phyloP scores from a whole-genome alignment of 2,329 filamentous ascomycete species.

The Metarhizium sp. region DNA sequence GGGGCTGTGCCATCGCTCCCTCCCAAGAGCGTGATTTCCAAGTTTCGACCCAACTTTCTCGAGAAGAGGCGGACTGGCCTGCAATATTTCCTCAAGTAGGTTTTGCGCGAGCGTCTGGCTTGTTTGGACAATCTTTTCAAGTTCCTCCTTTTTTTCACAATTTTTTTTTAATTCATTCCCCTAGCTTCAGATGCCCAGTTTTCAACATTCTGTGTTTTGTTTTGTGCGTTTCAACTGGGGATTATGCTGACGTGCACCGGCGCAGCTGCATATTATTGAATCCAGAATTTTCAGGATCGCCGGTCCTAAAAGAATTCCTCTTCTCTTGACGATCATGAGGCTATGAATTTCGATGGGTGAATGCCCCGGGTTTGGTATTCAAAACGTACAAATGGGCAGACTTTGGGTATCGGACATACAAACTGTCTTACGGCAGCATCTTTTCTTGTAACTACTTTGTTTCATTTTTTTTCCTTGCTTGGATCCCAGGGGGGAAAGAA shows the following conservation, averaged over 20 bases:
- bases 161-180: neutral
- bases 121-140: neutral
- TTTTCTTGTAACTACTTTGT: neutral
- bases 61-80: slow-evolving; percentile 75
- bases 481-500: neutral
- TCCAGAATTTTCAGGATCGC: slow-evolving; percentile 87
- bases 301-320: slow-evolving; percentile 82
- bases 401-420: neutral
- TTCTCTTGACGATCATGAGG: slow-evolving; percentile 43
- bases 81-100: slow-evolving; percentile 88
- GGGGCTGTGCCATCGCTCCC: slow-evolving; percentile 84
- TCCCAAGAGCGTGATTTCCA: slow-evolving; percentile 83
- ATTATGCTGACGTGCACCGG: neutral
- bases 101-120: slow-evolving; percentile 8
- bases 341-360: neutral
- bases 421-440: neutral
- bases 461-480: neutral
- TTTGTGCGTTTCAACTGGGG: neutral
- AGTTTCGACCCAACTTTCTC: slow-evolving; percentile 75
- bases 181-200: neutral
- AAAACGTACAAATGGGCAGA: neutral
- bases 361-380: neutral
- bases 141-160: no score
- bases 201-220: neutral
- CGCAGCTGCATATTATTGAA: slow-evolving; percentile 79